Conservation (phyloP, 2,329 filamentous ascomycete species). For the Diaporthe longicolla region DNA sequence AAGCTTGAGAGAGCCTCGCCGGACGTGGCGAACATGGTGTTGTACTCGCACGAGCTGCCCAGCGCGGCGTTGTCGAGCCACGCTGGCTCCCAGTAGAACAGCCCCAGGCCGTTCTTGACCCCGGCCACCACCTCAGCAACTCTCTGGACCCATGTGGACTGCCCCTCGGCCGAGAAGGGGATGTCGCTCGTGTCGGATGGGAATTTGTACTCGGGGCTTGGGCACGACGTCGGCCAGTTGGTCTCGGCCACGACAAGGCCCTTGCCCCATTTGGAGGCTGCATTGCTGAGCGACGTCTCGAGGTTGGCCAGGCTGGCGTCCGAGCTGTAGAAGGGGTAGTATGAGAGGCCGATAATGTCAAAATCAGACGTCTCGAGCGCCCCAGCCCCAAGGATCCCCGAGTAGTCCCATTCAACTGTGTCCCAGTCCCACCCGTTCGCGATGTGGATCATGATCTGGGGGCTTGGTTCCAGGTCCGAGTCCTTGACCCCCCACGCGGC, state of each 20-base stretch:
- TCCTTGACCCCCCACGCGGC: slow-evolving; percentile 76
- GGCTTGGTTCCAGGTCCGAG: slow-evolving; percentile 67
- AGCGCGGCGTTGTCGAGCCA: slow-evolving; percentile 77
- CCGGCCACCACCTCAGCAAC: slow-evolving; percentile 70
- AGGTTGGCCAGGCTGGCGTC: slow-evolving; percentile 72
- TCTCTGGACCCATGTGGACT: slow-evolving; percentile 72
- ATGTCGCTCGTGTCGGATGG: slow-evolving; percentile 72
- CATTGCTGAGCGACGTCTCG: slow-evolving; percentile 67
- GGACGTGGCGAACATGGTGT: slow-evolving; percentile 50
- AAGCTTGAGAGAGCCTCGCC: slow-evolving; percentile 41
- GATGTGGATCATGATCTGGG: slow-evolving; percentile 81
- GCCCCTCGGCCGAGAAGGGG: slow-evolving; percentile 74
- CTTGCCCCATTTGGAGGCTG: slow-evolving; percentile 75
- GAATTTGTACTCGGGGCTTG: slow-evolving; percentile 70
- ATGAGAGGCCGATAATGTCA: slow-evolving; percentile 80
- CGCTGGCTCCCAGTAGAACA: slow-evolving; percentile 83
- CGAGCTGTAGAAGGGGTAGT: slow-evolving; percentile 79
- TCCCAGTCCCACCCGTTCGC: slow-evolving; percentile 83
- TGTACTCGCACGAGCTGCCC: slow-evolving; percentile 76
- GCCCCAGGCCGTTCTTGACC: slow-evolving; percentile 67
- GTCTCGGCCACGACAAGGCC: slow-evolving; percentile 78
- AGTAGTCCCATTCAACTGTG: slow-evolving; percentile 74
- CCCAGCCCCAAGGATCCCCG: slow-evolving; percentile 66
- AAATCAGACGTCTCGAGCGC: slow-evolving; percentile 69
- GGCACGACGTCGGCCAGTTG: slow-evolving; percentile 77